Evolutionary conservation across 805 yeast genomes (phyloP).

Genomic region (Kodamaea hsintzibuensis): DNA sequence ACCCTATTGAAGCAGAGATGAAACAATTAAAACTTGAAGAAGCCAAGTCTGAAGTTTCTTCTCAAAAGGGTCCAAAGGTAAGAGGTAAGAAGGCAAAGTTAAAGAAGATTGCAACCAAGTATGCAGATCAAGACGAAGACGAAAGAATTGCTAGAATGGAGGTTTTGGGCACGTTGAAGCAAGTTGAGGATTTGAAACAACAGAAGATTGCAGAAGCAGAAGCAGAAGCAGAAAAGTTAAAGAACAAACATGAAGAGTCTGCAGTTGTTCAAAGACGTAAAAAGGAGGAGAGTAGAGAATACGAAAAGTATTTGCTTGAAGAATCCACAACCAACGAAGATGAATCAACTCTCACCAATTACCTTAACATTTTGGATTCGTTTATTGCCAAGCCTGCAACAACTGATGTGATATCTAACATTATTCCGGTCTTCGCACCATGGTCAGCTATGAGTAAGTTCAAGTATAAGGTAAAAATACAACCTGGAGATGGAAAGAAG

Average conservation of each 20-base stretch:
- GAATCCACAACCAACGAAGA: conserved; percentile 29
- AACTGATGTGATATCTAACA: conserved; percentile 56
- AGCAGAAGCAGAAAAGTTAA: conserved; percentile 19
- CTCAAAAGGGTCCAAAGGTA: conserved; percentile 35
- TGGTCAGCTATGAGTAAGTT: conserved; percentile 77
- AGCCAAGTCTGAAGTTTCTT: conserved; percentile 7
- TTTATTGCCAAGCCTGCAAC: conserved; percentile 46
- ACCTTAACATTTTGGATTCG: conserved; percentile 46
- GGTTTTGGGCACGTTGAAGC: conserved; percentile 80
- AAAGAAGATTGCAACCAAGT: conserved; percentile 79
- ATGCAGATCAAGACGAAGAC: conserved; percentile 90
- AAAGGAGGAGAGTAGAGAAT: conserved; percentile 46
- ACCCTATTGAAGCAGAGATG: conserved; percentile 15
- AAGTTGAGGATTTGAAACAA: conserved; percentile 34
- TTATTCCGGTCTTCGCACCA: conserved; percentile 90
- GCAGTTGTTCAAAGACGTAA: conserved; percentile 44
- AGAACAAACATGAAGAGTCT: conserved; percentile 33
- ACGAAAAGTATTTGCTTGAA: conserved; percentile 42
- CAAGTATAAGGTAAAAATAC: conserved; percentile 80
- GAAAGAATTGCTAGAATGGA: conserved; percentile 76
- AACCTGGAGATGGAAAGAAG: conserved; percentile 78
- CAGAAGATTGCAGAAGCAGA: conserved; percentile 21
- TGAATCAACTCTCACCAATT: conserved; percentile 30
- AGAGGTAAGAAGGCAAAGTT: conserved; percentile 86
- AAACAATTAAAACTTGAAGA: conserved; percentile 12